phyloP scores from a whole-genome alignment of 2,329 filamentous ascomycete species.

The Catunica adiposa region DNA sequence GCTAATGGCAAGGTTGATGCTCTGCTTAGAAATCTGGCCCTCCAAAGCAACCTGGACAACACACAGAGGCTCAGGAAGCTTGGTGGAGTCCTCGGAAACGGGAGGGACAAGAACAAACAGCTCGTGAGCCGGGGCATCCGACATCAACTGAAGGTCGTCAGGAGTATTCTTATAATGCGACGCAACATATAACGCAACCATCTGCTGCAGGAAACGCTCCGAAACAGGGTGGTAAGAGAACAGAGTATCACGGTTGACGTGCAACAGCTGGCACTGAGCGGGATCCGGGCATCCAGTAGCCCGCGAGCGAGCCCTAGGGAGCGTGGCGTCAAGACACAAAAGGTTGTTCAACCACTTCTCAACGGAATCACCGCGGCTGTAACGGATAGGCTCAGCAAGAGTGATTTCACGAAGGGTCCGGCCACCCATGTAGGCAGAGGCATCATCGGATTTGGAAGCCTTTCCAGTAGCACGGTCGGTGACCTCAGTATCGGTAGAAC shows the following conservation, averaged over 20 bases:
- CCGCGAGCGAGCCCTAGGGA: constrained; percentile 58
- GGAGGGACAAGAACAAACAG: constrained; percentile 88
- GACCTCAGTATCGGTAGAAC: constrained; percentile 43
- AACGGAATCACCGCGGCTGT: constrained; percentile 74
- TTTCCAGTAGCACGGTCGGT: constrained; percentile 68
- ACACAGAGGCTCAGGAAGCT: constrained; percentile 80
- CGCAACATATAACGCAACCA: constrained; percentile 94
- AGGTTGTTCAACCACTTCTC: constrained; percentile 95
- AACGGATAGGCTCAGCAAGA: constrained; percentile 84
- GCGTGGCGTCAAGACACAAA: constrained; percentile 80
- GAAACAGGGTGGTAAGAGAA: constrained; percentile 97
- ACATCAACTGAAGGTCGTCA: constrained; percentile 97
- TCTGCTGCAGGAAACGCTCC: constrained; percentile 92
- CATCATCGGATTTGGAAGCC: constrained; percentile 44
- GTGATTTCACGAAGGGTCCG: constrained; percentile 83
- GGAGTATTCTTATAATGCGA: constrained; percentile 98
- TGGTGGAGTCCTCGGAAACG: constrained; percentile 56
- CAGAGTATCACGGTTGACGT: constrained; percentile 90
- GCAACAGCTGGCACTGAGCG: constrained; percentile 74
- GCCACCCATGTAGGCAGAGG: constrained; percentile 40
- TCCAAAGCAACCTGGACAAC: constrained; percentile 90
- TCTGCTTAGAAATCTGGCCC: constrained; percentile 85
- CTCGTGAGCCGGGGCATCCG: constrained; percentile 90
- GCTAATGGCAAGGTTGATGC: constrained; percentile 76
- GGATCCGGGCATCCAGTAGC: constrained; percentile 75